These are phyloP conservation scores for Neonectria coccinea DNA, from an alignment of 2,329 filamentous ascomycete genomes.

Conservation along the genomic window DNA sequence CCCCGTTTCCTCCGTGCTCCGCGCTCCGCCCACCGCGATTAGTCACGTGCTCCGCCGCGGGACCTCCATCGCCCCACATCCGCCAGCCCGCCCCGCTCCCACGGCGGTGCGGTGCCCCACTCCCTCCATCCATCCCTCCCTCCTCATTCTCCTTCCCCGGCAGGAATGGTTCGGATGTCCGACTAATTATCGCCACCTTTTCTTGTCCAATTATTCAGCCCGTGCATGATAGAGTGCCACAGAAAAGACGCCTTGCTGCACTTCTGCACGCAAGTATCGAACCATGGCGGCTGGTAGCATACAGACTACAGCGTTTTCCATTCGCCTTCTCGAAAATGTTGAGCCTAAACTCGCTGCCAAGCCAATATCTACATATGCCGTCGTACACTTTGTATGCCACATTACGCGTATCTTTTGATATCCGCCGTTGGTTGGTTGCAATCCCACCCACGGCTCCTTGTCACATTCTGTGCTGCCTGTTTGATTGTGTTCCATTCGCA, in stretches of 20 bases:
- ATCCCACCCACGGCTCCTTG: neutral
- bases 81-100: constrained; percentile 32
- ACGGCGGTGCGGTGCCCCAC: neutral
- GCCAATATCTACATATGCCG: constrained; percentile 3
- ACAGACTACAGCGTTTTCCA: neutral
- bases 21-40: constrained; percentile 24
- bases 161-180: constrained; percentile 19
- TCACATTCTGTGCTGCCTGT: neutral
- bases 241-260: constrained; percentile 6
- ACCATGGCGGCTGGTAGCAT: neutral
- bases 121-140: constrained; percentile 13
- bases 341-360: constrained; percentile 16
- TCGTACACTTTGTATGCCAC: constrained; percentile 6
- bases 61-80: constrained; percentile 22
- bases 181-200: neutral
- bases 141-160: constrained; percentile 12
- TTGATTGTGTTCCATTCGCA: no score
- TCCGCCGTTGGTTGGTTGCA: neutral
- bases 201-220: neutral
- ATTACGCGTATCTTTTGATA: constrained; percentile 2
- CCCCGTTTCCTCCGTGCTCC: constrained; percentile 14
- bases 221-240: constrained; percentile 10
- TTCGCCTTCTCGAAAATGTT: constrained; percentile 20
- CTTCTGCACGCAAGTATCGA: constrained; percentile 2
- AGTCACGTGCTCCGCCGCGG: constrained; percentile 44